phyloP scores from a whole-genome alignment of 306 rosid genomes.

The Acacia crassicarpa region DNA sequence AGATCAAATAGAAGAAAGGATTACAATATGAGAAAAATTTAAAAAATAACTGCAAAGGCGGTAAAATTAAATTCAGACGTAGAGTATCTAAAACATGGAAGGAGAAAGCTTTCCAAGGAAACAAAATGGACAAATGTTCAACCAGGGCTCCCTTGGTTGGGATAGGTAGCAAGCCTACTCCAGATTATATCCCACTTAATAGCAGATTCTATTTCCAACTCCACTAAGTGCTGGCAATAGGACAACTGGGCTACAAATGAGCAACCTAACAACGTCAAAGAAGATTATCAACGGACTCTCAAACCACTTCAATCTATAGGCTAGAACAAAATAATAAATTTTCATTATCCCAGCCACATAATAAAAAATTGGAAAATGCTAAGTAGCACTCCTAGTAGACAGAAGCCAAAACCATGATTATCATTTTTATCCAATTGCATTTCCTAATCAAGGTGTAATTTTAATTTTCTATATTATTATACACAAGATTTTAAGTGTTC shows the following conservation, averaged over 20 bases:
- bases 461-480: too few relatives aligned
- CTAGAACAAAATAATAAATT: not conserved
- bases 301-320: too few relatives aligned
- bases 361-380: not conserved
- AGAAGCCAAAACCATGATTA: too few relatives aligned
- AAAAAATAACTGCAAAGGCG: not conserved
- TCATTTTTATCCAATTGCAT: too few relatives aligned
- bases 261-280: not conserved
- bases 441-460: too few relatives aligned
- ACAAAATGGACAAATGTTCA: not conserved
- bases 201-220: not conserved
- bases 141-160: not conserved
- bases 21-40: not conserved
- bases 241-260: not conserved
- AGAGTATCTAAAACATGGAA: not conserved
- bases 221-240: not conserved
- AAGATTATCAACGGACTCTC: not conserved
- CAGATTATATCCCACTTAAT: not conserved
- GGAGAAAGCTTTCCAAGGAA: not conserved
- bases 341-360: not conserved
- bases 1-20: constrained; percentile 25
- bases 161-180: not conserved
- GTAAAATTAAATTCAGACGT: not conserved
- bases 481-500: not conserved
- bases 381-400: too few relatives aligned